Evolutionary conservation across 805 yeast species (phyloP).

Genomic region (Candida morakotiae): DNA sequence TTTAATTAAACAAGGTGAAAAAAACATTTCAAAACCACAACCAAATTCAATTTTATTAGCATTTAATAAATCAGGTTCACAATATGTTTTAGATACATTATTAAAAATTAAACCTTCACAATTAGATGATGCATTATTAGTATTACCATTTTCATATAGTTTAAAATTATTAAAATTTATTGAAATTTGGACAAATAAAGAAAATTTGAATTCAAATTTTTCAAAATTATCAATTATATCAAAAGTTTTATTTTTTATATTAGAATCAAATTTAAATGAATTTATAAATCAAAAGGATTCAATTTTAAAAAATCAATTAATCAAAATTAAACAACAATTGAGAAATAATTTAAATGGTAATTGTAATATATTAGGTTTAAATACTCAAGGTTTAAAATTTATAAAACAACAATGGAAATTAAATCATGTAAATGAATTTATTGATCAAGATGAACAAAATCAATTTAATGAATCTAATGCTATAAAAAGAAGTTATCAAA

Average conservation of each 20-base stretch:
- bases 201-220: conserved; percentile 35
- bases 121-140: conserved; percentile 87
- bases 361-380: conserved; percentile 68
- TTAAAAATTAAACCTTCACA: conserved; percentile 75
- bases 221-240: conserved; percentile 63
- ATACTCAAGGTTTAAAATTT: conserved; percentile 76
- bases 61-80: conserved; percentile 64
- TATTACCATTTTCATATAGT: conserved; percentile 85
- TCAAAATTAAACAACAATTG: conserved; percentile 57
- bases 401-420: conserved; percentile 75
- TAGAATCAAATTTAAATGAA: conserved; percentile 75
- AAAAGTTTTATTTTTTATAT: conserved; percentile 69
- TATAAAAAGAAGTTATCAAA: conserved; percentile 71
- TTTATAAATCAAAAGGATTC: conserved; percentile 67
- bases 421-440: conserved; percentile 67
- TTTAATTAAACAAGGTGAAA: conserved; percentile 31
- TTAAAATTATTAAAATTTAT: conserved; percentile 67
- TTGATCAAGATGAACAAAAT: conserved; percentile 60
- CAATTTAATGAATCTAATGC: conserved; percentile 51
- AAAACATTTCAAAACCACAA: conserved; percentile 50
- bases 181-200: conserved; percentile 62
- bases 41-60: conserved; percentile 74
- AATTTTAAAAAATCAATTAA: conserved; percentile 58
- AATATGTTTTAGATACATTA: conserved; percentile 72
- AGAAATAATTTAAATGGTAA: conserved; percentile 51